A percentile compares a stretch with the other conserved stretches of the same genome.
phyloP scores from a whole-genome alignment of 306 rosid genomes.

The Cucurbita moschata region DNA sequence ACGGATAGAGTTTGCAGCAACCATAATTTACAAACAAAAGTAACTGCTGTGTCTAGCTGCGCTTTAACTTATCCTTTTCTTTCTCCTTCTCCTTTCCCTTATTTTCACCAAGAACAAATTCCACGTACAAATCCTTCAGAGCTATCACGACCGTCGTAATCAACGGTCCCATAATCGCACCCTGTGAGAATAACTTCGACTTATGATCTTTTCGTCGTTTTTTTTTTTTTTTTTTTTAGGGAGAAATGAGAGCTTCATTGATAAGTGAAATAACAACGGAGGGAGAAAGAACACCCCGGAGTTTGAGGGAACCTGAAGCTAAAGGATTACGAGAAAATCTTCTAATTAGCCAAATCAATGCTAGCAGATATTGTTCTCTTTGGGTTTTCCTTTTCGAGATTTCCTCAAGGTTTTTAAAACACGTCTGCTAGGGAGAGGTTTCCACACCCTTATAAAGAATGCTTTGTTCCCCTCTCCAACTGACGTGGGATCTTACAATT shows the following conservation, averaged over 20 bases:
- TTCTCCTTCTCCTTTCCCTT: constrained; percentile 27
- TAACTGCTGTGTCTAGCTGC: neutral
- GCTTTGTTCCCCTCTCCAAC: no score
- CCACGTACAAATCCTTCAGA: constrained; percentile 73
- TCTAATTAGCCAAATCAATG: neutral
- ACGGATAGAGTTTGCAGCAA: neutral
- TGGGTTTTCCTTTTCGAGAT: no score
- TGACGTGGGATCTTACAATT: no score
- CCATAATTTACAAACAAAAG: neutral
- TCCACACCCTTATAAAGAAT: no score
- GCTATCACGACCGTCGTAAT: constrained; percentile 91
- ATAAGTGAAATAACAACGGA: neutral
- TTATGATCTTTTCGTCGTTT: no score
- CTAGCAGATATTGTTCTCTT: neutral
- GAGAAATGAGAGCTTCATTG: neutral
- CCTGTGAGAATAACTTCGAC: constrained; percentile 22
- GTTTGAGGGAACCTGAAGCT: neutral
- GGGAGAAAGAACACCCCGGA: neutral
- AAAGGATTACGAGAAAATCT: neutral
- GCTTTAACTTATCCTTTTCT: constrained; percentile 13
- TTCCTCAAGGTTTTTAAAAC: no score
- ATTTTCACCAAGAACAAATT: constrained; percentile 62
- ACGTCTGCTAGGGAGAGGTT: no score
- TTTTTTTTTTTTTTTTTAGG: no score
- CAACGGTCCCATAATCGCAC: constrained; percentile 97